Conservation (phyloP, 176 grass and related monocot species). For the Oropetium thomaeum region DNA sequence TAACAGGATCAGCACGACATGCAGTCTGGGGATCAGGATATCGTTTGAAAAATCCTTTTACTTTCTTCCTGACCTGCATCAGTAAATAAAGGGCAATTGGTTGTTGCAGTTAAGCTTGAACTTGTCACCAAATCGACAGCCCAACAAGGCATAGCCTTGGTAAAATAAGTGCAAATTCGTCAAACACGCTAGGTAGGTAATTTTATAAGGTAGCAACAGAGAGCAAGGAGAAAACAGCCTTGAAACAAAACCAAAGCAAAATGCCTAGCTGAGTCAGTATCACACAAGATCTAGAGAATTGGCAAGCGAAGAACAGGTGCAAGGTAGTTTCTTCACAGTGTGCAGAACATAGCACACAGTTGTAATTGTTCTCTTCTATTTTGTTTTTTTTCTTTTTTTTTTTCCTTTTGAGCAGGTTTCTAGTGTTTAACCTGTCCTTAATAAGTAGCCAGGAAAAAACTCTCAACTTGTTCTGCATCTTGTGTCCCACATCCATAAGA, state of each 20-base stretch:
- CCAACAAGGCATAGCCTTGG: neutral
- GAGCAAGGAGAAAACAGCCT: neutral
- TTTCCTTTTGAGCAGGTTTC: too few species aligned
- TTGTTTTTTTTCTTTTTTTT: too few species aligned
- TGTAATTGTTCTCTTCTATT: too few species aligned
- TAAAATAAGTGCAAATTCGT: neutral
- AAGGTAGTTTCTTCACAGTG: too few species aligned
- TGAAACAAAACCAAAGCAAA: neutral
- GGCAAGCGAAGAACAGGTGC: too few species aligned
- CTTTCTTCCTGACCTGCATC: conserved; percentile 30
- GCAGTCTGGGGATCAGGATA: conserved; percentile 44
- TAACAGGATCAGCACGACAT: neutral
- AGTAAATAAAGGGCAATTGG: neutral
- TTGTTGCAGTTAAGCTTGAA: neutral
- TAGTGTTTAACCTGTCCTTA: too few species aligned
- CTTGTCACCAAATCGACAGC: neutral
- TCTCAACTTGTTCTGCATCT: too few species aligned
- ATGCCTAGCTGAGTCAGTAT: neutral
- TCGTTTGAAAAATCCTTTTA: conserved; percentile 32
- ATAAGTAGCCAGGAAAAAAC: too few species aligned
- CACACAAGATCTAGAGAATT: neutral
- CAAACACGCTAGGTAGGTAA: neutral
- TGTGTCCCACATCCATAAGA: too few species aligned
- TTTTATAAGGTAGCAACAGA: neutral
- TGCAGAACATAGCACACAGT: too few species aligned